Base-by-base conservation (phyloP, 345 rosid species). In the Eucalyptus curtisii region DNA sequence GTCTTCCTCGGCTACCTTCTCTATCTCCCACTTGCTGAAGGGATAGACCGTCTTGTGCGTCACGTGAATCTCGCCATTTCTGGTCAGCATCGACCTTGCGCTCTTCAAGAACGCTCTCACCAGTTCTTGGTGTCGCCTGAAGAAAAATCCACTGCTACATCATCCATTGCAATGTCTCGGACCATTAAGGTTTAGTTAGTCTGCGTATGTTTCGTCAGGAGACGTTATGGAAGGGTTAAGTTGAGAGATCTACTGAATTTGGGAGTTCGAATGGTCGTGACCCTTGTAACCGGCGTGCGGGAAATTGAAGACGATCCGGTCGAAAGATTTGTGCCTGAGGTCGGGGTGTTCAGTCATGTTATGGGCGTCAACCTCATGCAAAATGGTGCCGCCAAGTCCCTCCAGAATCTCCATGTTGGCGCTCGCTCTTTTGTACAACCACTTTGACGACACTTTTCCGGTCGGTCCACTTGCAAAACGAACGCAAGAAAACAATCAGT, bases 51-150 rank as follows among this genome's bases (percentile, higher is more conserved):
- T 93, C 88, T 92, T 94, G 88, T 94, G 96, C 27, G 94, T 88
- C 50, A 92, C 90, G 68, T 95, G 97, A 49, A 94, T 91, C 88
- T 95, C 93, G 8, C 98, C 96, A 37, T 90, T 86, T 27, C 84
- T 88, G 22, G 87, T 40, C 86, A 95, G 79, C 92, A 95, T 85
- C 79, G 82, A 49, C 66, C 87, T 87, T 11, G 96, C 95, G 88
- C 88, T 96, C 59, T 52, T 88, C 61, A 95, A 86, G 88, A 94
- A 96, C 3, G 94, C 95, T 88, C 87, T 89, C 86, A 95, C 93
- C 86, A 94, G 20, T 7, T 87, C 45, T 87, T 85, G 88, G 84
- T 93, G 96, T 27, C 33, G 31, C 89, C 96, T 93, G 55, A 42
- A 45, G 12, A 53, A 61, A 55, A 25, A 19, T 30, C 59, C 25